Base-by-base conservation (phyloP, 1,139 yeast genomes). In the Arxiozyma bovina region DNA sequence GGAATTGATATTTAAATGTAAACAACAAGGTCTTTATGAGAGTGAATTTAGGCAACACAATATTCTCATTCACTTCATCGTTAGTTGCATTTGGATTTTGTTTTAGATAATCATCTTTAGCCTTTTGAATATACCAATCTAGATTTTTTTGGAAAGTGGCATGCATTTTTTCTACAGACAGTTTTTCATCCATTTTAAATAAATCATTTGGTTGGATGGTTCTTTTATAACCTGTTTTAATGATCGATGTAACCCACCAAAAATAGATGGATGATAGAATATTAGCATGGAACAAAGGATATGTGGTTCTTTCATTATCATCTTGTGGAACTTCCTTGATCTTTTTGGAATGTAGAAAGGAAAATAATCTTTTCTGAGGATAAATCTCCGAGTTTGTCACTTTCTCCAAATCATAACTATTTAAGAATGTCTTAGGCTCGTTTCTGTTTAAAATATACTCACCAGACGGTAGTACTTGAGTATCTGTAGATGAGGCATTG, bases 201-300 rank as follows among this genome's bases (percentile, higher is more conserved):
- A 87, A 67, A 68, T 87, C 95, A 53, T 79, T 77, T 7, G 82
- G 80, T 52, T 80, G 81, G 42, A 87, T 69, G 0, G 88, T 82
- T 61, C 95, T 75, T 55, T 76, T 76, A 65, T 86, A 87, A 1
- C 95, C 95, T 3, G 78, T 79, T 43, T 71, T 74, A 63, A 85
- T 62, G 3, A 84, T 57, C 0, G 88, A 87, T 20, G 70, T 58
- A 45, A 83, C 73, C 93, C 93, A 85, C 66, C 75, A 69, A 60
- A 81, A 81, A 49, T 82, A 77, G 1, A 73, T 52, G 50, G 64
- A 67, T 21, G 73, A 73, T 15, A 76, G 23, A 9, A 72, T 56
- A 55, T 73, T 73, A 0, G 74, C 63, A 45, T 62, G 66, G 47
- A 65, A 61, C 53, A 70, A 65, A 0, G 83, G 84, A 61, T 71